Percentiles rank a stretch among this genome's conserved stretches.
These are phyloP conservation scores for Cucurbitaria berberidis DNA, from an alignment of 2,329 filamentous ascomycete genomes.

Conservation along the genomic window DNA sequence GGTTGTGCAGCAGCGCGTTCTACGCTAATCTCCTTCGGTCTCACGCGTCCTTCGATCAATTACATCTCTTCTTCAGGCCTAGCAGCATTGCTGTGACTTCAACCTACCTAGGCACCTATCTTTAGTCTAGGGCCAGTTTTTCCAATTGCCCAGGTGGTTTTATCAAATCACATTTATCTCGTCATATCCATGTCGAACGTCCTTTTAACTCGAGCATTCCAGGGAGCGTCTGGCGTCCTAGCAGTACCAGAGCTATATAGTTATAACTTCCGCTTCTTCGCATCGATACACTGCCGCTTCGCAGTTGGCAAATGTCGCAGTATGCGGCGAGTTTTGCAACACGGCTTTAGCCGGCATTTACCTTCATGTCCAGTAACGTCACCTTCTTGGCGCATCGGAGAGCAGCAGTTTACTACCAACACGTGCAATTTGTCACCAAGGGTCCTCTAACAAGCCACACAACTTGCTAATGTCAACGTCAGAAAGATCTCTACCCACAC, in stretches of 20 bases:
- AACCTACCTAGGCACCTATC: neutral
- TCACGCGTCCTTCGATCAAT: slow-evolving; percentile 24
- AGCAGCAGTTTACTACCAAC: too few species aligned
- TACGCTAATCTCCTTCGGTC: slow-evolving; percentile 19
- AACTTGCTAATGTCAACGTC: neutral
- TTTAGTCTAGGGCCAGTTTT: neutral
- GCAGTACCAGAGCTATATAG: too few species aligned
- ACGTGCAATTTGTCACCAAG: too few species aligned
- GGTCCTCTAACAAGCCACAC: too few species aligned
- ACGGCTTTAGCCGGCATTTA: slow-evolving; percentile 5
- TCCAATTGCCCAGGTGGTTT: too few species aligned
- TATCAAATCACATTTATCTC: too few species aligned
- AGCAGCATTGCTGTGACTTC: neutral
- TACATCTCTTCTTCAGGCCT: slow-evolving; percentile 25
- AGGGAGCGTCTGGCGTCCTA: too few species aligned
- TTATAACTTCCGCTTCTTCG: too few species aligned
- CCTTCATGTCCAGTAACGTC: slow-evolving; percentile 3
- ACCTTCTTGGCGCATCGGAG: neutral
- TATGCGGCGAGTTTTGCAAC: neutral
- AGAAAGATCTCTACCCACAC: too few species aligned
- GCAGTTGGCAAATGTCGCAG: neutral
- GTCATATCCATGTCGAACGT: too few species aligned
- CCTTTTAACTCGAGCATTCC: too few species aligned
- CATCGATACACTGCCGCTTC: neutral
- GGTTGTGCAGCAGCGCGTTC: slow-evolving; percentile 15